Base-by-base conservation (phyloP, 768 basidiomycete genomes). In the Gelatoporia subvermispora region DNA sequence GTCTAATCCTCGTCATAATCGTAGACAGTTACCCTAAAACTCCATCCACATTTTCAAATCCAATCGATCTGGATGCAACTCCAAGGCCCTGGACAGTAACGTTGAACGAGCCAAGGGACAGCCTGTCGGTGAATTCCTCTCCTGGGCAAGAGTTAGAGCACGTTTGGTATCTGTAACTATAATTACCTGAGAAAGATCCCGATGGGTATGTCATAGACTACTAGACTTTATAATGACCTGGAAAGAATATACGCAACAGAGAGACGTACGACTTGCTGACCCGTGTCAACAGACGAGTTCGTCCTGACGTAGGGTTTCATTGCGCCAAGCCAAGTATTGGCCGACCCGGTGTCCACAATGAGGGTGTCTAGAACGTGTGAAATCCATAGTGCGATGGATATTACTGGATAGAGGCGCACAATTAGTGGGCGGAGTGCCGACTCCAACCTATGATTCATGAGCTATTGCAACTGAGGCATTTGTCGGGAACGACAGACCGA, bases 71-170 rank as follows among this genome's bases (percentile, higher is more conserved):
- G 4, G 66, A 60, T 8, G 83, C 82, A 47, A 78, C 81, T 56
- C 84, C 84, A 44, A 87, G 83, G 5, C 79, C 82, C 58, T 86
- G 85, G 8, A 60, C 43, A 8, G 65, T 48, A 42, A 86, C 76
- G 41, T 69, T 67, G 20, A 84, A 72, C 21, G 66, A 45, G 18
- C 72, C 70, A 41, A 87, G 65, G 1, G 74, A 72, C 41, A 87
- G 81, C 2, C 67, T 70, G 59, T 85, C 85, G 16, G 59, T 70
- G 54, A 48, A 65, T 44, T 63, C 60, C 7, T 53, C 54, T 17
- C 63, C 58, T 47, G 34, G 17, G 22, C 0, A 3, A 3, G n/a
- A 18, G 18, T 4, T 39, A 13, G 22, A 22, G 16, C 23, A 11
- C 35, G 20, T 2, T 5, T 34, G 10, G 7, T 5, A 11, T 22